Base-by-base conservation (phyloP, 2,329 filamentous ascomycete genomes). In the Trichoderma simmonsii region DNA sequence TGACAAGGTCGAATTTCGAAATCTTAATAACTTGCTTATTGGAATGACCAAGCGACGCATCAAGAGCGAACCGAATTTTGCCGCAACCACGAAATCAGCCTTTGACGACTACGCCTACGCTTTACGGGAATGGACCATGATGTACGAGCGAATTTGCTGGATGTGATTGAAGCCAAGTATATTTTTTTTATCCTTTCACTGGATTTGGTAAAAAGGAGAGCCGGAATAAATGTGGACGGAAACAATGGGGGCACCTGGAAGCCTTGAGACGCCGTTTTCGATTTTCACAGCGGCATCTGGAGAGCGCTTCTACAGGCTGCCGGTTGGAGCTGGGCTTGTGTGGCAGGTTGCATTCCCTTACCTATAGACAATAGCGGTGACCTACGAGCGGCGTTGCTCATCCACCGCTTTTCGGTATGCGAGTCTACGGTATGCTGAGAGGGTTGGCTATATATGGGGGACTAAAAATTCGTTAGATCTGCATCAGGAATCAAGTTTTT, bases 61-160 rank as follows among this genome's bases (percentile, higher is more conserved):
- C 36, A 43, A 36, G 48, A 57, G 43, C 66, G 48, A 71, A 36
- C 59, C 48, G 21, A 61, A 39, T 14, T 70, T 43, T 36, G 43
- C 54, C 56, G 28, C 48, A 51, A 54, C 30, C 60, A 51, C 36
- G 24, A 14, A 39, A 71, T 60, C 61, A 51, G 61, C 61, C 60
- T 30, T 34, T 32, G 14, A 70, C 43, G 32, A 59, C 34, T 18
- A 57, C 60, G 39, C 51, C 34, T 18, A 57, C 60, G 39, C 51
- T 51, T 54, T 59, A 36, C 14, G 54, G 61, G 26, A 65, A 71
- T 59, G 71, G 71, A 65, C 34, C 36, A 70, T 71, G 71, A 72
- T 72, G 71, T 70, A 72, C 67, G 71, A 72, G 18, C 21, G 39
- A 54, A 54, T 60, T 63, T 63, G 57, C 57, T 64, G 51, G 34